These are phyloP conservation scores for Jackrogersella minutella DNA, from an alignment of 495 filamentous ascomycete species.

Conservation along the genomic window DNA sequence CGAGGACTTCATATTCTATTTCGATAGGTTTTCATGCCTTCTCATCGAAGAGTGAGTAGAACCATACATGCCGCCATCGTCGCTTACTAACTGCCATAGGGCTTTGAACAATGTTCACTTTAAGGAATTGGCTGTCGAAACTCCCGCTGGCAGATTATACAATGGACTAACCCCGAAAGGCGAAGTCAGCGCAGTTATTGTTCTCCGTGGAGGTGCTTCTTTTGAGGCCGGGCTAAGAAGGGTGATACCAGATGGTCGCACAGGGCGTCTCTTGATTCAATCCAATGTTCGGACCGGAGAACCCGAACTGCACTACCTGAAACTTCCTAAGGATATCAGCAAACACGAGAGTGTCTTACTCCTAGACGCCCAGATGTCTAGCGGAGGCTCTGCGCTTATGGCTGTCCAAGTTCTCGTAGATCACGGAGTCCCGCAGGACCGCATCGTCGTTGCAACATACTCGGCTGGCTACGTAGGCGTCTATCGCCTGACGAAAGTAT, in stretches of 20 bases:
- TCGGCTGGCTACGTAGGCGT: constrained; percentile 82
- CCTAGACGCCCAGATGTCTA: constrained; percentile 92
- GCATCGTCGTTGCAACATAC: constrained; percentile 89
- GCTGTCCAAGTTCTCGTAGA: constrained; percentile 92
- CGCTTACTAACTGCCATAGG: constrained; percentile 50
- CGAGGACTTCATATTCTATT: constrained; percentile 97
- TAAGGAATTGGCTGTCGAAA: constrained; percentile 65
- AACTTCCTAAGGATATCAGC: constrained; percentile 73
- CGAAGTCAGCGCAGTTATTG: constrained; percentile 83
- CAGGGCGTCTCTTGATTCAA: constrained; percentile 89
- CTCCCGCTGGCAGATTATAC: constrained; percentile 72
- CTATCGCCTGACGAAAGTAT: constrained; percentile 83
- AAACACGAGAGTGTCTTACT: constrained; percentile 81
- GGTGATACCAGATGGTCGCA: constrained; percentile 89
- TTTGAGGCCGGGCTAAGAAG: constrained; percentile 88
- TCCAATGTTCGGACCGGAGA: constrained; percentile 84
- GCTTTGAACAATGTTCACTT: constrained; percentile 78
- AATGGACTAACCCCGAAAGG: constrained; percentile 71
- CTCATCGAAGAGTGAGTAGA: constrained; percentile 77
- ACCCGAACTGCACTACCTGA: constrained; percentile 89
- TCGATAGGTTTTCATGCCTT: constrained; percentile 84
- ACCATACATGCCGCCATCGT: background rate
- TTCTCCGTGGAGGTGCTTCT: constrained; percentile 84
- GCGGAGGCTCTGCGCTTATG: constrained; percentile 94
- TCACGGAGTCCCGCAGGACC: constrained; percentile 86